Evolutionary conservation across 169 alveolate genomes (phyloP).

Genomic region (Babesia sp.): DNA sequence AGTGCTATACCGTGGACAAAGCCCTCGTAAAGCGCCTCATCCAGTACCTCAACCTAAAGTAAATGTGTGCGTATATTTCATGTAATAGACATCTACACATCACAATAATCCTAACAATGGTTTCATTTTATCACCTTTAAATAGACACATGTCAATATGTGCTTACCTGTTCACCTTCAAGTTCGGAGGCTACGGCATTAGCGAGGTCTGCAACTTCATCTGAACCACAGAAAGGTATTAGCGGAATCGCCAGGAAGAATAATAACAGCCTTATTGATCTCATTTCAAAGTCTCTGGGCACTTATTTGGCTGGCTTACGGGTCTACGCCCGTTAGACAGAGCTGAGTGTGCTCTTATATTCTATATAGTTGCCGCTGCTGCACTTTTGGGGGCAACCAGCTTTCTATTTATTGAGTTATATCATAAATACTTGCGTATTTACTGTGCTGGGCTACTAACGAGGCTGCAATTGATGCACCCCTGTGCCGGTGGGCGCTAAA

Average conservation of each 20-base stretch:
- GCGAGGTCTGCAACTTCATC: slow-evolving; percentile 24
- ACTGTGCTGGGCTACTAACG: background rate
- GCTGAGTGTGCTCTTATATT: background rate
- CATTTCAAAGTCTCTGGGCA: background rate
- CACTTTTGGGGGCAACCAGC: background rate
- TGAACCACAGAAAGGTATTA: background rate
- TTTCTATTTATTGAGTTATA: too few relatives aligned
- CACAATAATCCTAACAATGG: background rate
- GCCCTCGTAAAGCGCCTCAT: slow-evolving; percentile 63
- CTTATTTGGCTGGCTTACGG: background rate
- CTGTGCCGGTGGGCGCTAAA: slow-evolving; percentile 23
- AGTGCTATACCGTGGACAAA: slow-evolving; percentile 61
- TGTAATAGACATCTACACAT: background rate
- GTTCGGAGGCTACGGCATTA: slow-evolving; percentile 24
- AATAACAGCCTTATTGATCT: background rate
- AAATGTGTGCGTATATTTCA: background rate
- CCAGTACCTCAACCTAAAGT: slow-evolving; percentile 35
- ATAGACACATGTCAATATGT: background rate
- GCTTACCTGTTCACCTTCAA: slow-evolving; percentile 19
- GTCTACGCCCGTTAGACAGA: background rate
- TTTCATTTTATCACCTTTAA: background rate
- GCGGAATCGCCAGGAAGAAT: background rate
- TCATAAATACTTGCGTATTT: background rate
- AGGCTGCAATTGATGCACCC: slow-evolving; percentile 12
- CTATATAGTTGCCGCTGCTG: background rate